Evolutionary conservation across 2,329 filamentous ascomycete species (phyloP), one percentile per base, ranked within the genome.

Genomic region (Chaetomiaceae sp.): DNA sequence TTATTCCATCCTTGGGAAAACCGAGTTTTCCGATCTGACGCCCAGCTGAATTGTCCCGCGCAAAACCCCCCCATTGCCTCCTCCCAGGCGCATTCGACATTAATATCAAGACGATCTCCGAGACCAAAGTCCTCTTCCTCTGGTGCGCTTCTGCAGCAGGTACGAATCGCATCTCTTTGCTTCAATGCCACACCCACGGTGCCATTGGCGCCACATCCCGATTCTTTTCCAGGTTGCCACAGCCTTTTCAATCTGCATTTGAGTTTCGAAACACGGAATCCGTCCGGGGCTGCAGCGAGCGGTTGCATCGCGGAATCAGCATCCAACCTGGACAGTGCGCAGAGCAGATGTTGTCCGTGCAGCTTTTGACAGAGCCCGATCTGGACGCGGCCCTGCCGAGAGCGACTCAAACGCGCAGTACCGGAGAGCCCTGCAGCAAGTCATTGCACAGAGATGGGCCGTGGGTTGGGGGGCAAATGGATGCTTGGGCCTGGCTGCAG

Each of bases 261-360:
- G 29, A 29, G 38, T 14, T 18, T 25, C 33, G 38, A 45, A 38
- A 37, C 10, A 30, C 21, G 32, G 6, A 10, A 10, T 30, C 9
- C 18, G 40, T 13, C 50, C 34, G 34, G 43, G 41, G 11, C 32
- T 33, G 33, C 6, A 30, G 20, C 37, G 43, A 30, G 38, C 16
- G 37, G 37, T 38, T 29, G n/a, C 34, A 18, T 41, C 29, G 18
- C 33, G 36, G 25, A 25, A 11, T 34, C 29, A 27, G 40, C 21
- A 10, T 52, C 29, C 29, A 27, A 44, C 21, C 11, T 52, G 45
- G 29, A 42, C 34, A 25, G 33, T 46, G 49, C 53, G 53, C 45
- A 33, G 21, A 49, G 53, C 45, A 33, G 21, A 49, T 48, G 38
- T 43, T 36, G 49, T 47, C 53, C 34, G 44, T 49, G 49, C 45